Evolutionary conservation across 371 early-diverging fungal genomes (phyloP).

Genomic region (Coemansia sp.): DNA sequence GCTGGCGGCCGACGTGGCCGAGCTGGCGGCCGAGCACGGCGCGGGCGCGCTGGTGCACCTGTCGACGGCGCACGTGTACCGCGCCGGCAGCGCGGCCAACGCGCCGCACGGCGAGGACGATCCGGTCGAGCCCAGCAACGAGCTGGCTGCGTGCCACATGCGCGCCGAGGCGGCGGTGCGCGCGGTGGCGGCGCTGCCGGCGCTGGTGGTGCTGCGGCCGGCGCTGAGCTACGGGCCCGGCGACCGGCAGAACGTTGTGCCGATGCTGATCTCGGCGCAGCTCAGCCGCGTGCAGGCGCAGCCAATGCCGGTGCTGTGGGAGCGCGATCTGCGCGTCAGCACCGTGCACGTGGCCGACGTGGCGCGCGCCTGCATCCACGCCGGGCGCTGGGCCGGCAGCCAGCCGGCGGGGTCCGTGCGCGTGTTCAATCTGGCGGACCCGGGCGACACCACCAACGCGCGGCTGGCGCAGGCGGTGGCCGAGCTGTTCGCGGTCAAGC

Average conservation of each 20-base stretch:
- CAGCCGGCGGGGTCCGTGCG: constrained; percentile 45
- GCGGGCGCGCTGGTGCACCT: constrained; percentile 77
- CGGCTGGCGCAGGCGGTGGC: constrained; percentile 20
- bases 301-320: constrained; percentile 92
- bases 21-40: constrained; percentile 77
- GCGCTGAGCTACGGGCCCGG: constrained; percentile 88
- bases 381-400: constrained; percentile 36
- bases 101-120: constrained; percentile 20
- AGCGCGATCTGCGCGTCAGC: constrained; percentile 82
- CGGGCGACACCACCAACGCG: constrained; percentile 65
- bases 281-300: constrained; percentile 80
- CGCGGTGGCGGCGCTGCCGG: constrained; percentile 61
- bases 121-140: constrained; percentile 20
- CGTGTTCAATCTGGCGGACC: constrained; percentile 78
- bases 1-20: constrained; percentile 71
- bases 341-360: constrained; percentile 93
- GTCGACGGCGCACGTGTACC: constrained; percentile 89
- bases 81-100: constrained; percentile 28
- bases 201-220: constrained; percentile 82
- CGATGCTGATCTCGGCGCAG: constrained; percentile 86
- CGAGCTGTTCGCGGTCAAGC: constrained; percentile 62
- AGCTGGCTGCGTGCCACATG: constrained; percentile 72
- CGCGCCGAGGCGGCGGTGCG: constrained; percentile 79
- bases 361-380: constrained; percentile 72
- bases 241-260: constrained; percentile 63